Base-by-base conservation (phyloP, 306 rosid genomes). In the Castanopsis chinensis region DNA sequence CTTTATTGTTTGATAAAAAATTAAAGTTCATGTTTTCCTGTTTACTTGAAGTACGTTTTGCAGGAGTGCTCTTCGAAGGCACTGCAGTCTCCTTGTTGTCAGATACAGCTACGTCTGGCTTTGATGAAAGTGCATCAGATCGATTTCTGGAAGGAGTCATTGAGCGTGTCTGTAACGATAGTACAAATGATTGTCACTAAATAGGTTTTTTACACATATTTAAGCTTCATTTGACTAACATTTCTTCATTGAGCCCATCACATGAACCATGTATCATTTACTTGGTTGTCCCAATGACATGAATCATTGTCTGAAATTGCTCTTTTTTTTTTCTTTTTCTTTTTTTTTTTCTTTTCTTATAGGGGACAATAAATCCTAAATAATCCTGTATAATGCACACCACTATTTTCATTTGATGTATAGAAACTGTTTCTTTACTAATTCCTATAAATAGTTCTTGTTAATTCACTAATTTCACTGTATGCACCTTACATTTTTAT, bases 11-110 rank as follows among this genome's bases (percentile, higher is more conserved):
- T 25, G 94, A 85, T 49, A 81, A 49, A 64, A 78, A 72, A 35
- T 87, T 92, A 54, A 33, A 72, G 87, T 87, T 81, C 86, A 83
- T 32, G 73, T 78, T 91, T 85, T 86, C 97, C 80, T 86, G 92
- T 81, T 88, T 94, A 60, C 71, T 81, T 25, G 85, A 83, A 75
- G 37, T 59, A 37, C 75, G 68, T 77, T 85, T 91, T 69, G 77
- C 78, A 77, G 92, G 83, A 61, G 71, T 61, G 70, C 87, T 76
- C 81, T 76, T 88, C 49, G 90, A 80, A 65, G 84, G 76, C 33
- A 73, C 33, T 23, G 51, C 43, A 71, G 73, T 81, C 75, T 92
- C 92, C 71, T 82, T 83, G 74, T 80, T 77, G 75, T 74, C 88
- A 49, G 78, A 77, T 67, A 72, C 86, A 53, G 83, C 33, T 41